Evolutionary conservation across 163 green algal species (phyloP).

Genomic region (Volvox carteri): DNA sequence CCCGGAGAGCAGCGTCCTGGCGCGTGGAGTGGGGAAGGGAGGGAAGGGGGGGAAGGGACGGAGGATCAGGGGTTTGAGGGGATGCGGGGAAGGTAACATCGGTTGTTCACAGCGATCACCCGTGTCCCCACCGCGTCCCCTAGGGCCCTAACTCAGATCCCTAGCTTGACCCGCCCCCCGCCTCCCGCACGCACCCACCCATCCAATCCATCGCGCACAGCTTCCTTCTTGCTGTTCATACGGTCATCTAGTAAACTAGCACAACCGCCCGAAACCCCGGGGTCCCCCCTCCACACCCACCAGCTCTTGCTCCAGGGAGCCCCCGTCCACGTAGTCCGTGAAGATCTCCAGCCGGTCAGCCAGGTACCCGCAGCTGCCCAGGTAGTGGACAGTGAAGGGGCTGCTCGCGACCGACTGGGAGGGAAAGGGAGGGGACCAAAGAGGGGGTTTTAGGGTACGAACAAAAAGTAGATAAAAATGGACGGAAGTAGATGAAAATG

Average conservation of each 20-base stretch:
- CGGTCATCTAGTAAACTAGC: neutral
- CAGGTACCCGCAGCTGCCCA: neutral
- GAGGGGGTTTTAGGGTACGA: neutral
- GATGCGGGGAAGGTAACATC: neutral
- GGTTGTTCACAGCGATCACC: neutral
- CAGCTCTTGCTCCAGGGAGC: slow-evolving; percentile 12
- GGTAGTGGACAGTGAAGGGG: slow-evolving; percentile 29
- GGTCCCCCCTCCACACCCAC: neutral
- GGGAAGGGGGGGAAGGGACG: neutral
- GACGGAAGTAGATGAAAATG: neutral
- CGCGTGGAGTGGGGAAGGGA: neutral
- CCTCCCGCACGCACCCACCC: neutral
- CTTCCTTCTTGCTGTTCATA: neutral
- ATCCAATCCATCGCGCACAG: neutral
- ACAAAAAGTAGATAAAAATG: neutral
- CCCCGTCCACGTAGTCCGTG: slow-evolving; percentile 1
- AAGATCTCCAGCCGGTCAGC: slow-evolving; percentile 31
- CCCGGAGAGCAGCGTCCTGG: neutral
- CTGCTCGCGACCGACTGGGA: neutral
- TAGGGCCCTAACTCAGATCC: neutral
- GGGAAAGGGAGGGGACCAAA: neutral
- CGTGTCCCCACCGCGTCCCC: neutral
- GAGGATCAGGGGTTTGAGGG: neutral
- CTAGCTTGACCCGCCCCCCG: neutral
- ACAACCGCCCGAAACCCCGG: neutral